phyloP scores from a whole-genome alignment of 2,329 filamentous ascomycete genomes.

The Zymoseptoria crescenta region DNA sequence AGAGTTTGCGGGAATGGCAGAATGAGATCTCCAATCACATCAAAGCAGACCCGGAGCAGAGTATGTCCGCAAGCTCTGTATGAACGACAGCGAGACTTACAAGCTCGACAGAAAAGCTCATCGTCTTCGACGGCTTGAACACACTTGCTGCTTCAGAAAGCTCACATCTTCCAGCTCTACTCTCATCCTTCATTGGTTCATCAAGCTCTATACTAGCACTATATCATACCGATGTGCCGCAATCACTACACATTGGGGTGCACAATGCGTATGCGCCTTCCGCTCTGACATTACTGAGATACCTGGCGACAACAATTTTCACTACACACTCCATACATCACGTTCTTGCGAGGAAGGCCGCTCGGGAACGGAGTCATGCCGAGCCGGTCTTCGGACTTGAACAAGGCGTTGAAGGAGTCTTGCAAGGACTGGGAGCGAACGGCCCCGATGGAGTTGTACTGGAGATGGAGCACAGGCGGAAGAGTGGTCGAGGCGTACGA shows the following conservation, averaged over 20 bases:
- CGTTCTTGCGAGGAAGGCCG: constrained; percentile 64
- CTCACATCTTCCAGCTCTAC: constrained; percentile 57
- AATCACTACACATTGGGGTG: constrained; percentile 26
- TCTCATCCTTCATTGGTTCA: constrained; percentile 61
- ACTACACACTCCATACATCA: constrained; percentile 66
- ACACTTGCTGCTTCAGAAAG: constrained; percentile 51
- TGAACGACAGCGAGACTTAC: not conserved
- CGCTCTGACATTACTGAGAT: constrained; percentile 64
- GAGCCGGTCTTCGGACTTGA: constrained; percentile 72
- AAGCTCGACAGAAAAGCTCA: constrained; percentile 51
- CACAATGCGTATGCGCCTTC: constrained; percentile 54
- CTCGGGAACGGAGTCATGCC: constrained; percentile 64
- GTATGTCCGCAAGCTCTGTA: constrained; percentile 2
- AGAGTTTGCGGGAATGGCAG: constrained; percentile 24
- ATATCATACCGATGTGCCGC: constrained; percentile 75
- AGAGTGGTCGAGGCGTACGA: constrained; percentile 67
- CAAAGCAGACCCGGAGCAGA: constrained; percentile 15
- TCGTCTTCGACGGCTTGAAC: constrained; percentile 76
- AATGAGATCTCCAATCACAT: constrained; percentile 21
- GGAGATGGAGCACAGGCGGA: constrained; percentile 77
- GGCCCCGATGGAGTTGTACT: constrained; percentile 57
- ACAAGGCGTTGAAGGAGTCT: constrained; percentile 68
- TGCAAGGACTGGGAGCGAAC: constrained; percentile 58
- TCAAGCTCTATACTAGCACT: constrained; percentile 64
- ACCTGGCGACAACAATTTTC: constrained; percentile 83